Evolutionary conservation across 495 filamentous ascomycete genomes (phyloP).

Genomic region (Tuber borchii): DNA sequence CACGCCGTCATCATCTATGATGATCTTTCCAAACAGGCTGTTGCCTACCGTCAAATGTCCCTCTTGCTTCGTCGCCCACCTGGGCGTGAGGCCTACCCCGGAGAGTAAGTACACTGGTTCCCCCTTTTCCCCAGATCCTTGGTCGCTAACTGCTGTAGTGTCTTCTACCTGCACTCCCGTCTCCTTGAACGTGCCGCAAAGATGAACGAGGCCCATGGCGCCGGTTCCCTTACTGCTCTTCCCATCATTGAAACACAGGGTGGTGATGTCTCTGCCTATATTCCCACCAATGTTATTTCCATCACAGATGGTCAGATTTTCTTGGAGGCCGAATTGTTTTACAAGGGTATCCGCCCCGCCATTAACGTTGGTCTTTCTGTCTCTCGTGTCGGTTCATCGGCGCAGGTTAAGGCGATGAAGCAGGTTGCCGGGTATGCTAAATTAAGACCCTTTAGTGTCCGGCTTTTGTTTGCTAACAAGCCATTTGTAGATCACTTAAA

Average conservation of each 20-base stretch:
- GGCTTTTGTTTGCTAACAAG: neutral
- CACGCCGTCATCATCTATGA: conserved; percentile 93
- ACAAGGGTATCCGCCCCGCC: conserved; percentile 99
- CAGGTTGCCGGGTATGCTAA: conserved; percentile 69
- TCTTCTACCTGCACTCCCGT: conserved; percentile 99
- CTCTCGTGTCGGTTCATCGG: conserved; percentile 98
- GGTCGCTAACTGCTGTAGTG: conserved; percentile 47
- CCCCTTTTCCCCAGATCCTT: neutral
- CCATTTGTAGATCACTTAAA: conserved; percentile 69
- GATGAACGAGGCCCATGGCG: conserved; percentile 94
- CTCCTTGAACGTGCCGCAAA: conserved; percentile 98
- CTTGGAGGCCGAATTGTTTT: conserved; percentile 98
- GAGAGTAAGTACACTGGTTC: conserved; percentile 57
- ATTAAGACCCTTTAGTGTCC: neutral
- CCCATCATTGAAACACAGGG: conserved; percentile 99
- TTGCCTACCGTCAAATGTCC: conserved; percentile 99
- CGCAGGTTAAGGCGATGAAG: conserved; percentile 99
- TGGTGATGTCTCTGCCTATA: conserved; percentile 99
- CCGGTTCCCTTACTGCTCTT: conserved; percentile 93
- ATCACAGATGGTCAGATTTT: conserved; percentile 99
- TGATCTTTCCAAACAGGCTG: conserved; percentile 97
- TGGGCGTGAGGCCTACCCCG: conserved; percentile 99
- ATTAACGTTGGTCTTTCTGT: conserved; percentile 99
- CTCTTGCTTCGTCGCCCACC: conserved; percentile 97
- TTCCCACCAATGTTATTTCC: conserved; percentile 99